These are phyloP conservation scores for Podaxis pistillaris DNA, from an alignment of 768 basidiomycete species.

Conservation along the genomic window DNA sequence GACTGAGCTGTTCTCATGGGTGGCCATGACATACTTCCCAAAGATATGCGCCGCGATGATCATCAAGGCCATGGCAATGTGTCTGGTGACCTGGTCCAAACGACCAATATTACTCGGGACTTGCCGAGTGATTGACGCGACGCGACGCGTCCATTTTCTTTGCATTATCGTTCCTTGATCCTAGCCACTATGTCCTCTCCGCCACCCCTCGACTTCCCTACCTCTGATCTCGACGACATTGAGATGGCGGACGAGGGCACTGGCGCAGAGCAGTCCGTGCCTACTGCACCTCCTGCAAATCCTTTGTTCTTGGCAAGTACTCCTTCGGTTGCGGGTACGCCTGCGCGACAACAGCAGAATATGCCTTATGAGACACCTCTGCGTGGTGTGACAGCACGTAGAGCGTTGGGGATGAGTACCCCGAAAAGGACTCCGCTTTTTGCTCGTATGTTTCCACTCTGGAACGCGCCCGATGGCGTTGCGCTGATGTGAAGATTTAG, in stretches of 20 bases:
- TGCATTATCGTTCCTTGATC: constrained; percentile 19
- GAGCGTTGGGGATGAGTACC: constrained; percentile 55
- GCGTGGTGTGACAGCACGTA: constrained; percentile 43
- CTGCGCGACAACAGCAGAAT: constrained; percentile 36
- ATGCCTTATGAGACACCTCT: constrained; percentile 48
- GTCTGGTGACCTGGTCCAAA: no score
- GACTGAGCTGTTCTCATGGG: no score
- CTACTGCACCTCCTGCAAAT: constrained; percentile 37
- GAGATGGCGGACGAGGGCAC: constrained; percentile 44
- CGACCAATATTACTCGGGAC: background rate
- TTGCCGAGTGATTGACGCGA: constrained; percentile 35
- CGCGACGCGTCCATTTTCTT: constrained; percentile 43
- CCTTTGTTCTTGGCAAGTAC: constrained; percentile 57
- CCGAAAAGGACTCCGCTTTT: constrained; percentile 56
- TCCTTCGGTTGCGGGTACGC: constrained; percentile 52
- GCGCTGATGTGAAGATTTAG: constrained; percentile 25
- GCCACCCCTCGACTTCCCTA: constrained; percentile 61
- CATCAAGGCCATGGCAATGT: no score
- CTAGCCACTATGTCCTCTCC: constrained; percentile 56
- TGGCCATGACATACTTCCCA: no score
- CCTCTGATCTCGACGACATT: constrained; percentile 56
- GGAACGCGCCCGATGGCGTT: constrained; percentile 5
- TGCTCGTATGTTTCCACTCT: constrained; percentile 36
- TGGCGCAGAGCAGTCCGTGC: constrained; percentile 22
- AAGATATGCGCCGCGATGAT: no score